Base-by-base conservation (phyloP, 345 rosid genomes). In the Eucalyptus tenuipes region DNA sequence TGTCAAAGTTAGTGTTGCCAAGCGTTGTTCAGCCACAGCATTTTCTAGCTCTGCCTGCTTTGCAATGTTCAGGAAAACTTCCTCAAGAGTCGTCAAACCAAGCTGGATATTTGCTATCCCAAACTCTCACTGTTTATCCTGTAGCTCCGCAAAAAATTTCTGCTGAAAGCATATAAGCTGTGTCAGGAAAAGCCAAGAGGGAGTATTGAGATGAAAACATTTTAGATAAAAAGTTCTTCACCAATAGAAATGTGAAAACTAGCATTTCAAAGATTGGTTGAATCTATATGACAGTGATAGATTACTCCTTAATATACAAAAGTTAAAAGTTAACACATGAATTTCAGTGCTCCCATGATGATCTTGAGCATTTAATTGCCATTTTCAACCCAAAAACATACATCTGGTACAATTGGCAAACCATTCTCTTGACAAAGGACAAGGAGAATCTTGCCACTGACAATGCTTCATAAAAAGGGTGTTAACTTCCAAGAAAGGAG, bases 51-150 rank as follows among this genome's bases (percentile, higher is more conserved):
- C 99, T 40, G 99, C 99, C 90, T 94, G 94, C 92, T 92, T 93
- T 47, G 99, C 99, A 29, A 97, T 97, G 86, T 96, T 96, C 86
- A 97, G 92, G 95, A 96, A 96, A 85, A 97, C 99, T 92, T 97
- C 99, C 93, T 96, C 99, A 5, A 97, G 97, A 33, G 99, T 96
- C 49, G 99, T 90, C 14, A 97, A 97, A 85, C 99, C 96, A 33
- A 96, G 96, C 89, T 97, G 99, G 88, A 97, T 95, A 89, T 97
- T 98, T 37, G 96, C 90, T 89, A 97, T 94, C 61, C 96, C 94
- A 71, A 95, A 95, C 87, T 95, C 97, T 10, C 44, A 29, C 89
- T 92, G 94, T 91, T 95, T 95, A 64, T 93, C n/a, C 96, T 96
- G 94, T 40, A 96, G 96, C 93, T 95, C 99, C 86, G 87, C 92